These are phyloP conservation scores for Pseudocercospora pini-densiflorae DNA, from an alignment of 2,329 filamentous ascomycete species.

Conservation along the genomic window DNA sequence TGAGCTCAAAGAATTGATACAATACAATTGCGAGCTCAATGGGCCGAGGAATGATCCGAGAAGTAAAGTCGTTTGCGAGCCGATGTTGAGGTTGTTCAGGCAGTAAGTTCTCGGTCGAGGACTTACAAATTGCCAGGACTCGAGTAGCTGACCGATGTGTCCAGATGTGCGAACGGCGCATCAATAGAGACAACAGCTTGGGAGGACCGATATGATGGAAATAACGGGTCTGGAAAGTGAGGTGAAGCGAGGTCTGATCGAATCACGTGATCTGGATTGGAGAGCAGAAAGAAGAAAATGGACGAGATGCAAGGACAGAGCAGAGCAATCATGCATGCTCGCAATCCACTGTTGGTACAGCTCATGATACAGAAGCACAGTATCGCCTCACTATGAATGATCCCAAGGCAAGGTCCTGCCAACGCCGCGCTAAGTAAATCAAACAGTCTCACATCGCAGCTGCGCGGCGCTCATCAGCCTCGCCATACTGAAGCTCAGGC, in stretches of 20 bases:
- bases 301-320: not conserved
- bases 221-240: slow-evolving; percentile 10
- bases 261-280: slow-evolving; percentile 6
- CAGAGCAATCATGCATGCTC: not conserved
- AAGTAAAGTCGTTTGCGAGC: slow-evolving; percentile 57
- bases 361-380: not conserved
- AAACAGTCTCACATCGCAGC: not conserved
- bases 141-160: slow-evolving; percentile 20
- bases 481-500: slow-evolving; percentile 9
- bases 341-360: not conserved
- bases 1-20: slow-evolving; percentile 62
- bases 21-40: slow-evolving; percentile 65
- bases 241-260: not conserved
- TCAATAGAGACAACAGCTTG: slow-evolving; percentile 66
- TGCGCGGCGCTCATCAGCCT: not conserved
- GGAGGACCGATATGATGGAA: slow-evolving; percentile 51
- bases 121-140: not conserved
- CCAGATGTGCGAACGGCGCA: slow-evolving; percentile 58
- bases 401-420: slow-evolving; percentile 1
- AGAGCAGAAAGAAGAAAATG: not conserved
- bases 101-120: slow-evolving; percentile 49
- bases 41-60: slow-evolving; percentile 46
- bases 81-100: slow-evolving; percentile 63
- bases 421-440: slow-evolving; percentile 44
- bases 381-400: not conserved